Evolutionary conservation across 208 protist genomes (phyloP).

Genomic region (Crithidia sp.): DNA sequence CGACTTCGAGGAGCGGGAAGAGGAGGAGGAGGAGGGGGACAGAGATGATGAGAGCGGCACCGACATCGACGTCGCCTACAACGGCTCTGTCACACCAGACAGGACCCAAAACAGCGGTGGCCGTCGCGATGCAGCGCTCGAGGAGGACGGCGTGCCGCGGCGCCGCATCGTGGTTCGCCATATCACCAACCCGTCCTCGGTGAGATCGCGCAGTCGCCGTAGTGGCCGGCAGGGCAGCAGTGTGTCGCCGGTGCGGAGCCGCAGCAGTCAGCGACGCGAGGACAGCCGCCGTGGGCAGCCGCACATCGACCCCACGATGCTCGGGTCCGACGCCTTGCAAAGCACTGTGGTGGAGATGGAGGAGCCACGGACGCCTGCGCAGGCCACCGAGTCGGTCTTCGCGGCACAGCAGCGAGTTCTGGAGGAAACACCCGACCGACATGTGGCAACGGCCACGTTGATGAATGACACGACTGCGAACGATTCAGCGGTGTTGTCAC

Average conservation of each 20-base stretch:
- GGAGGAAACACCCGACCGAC: neutral
- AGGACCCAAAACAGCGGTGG: neutral
- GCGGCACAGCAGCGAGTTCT: neutral
- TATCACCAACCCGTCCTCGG: conserved; percentile 8
- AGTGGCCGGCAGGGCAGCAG: neutral
- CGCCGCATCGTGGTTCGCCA: conserved; percentile 13
- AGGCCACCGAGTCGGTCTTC: neutral
- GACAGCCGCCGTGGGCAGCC: conserved; percentile 1
- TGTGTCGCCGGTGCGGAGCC: neutral
- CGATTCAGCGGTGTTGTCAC: conserved; percentile 13
- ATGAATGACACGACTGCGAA: neutral
- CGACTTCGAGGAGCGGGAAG: conserved; percentile 33
- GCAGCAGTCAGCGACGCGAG: neutral
- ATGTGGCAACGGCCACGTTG: neutral
- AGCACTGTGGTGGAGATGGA: neutral
- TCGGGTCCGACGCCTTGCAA: neutral
- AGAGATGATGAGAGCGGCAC: neutral
- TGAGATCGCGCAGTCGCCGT: conserved; percentile 1
- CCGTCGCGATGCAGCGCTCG: neutral
- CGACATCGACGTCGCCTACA: conserved; percentile 4
- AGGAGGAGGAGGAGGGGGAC: conserved; percentile 4
- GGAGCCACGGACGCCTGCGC: neutral
- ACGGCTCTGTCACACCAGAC: neutral
- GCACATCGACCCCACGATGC: conserved; percentile 14
- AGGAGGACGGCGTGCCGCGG: neutral